Base-by-base conservation (phyloP, 108 stramenopile genomes). In the Cyclostephanos invisitatus region DNA sequence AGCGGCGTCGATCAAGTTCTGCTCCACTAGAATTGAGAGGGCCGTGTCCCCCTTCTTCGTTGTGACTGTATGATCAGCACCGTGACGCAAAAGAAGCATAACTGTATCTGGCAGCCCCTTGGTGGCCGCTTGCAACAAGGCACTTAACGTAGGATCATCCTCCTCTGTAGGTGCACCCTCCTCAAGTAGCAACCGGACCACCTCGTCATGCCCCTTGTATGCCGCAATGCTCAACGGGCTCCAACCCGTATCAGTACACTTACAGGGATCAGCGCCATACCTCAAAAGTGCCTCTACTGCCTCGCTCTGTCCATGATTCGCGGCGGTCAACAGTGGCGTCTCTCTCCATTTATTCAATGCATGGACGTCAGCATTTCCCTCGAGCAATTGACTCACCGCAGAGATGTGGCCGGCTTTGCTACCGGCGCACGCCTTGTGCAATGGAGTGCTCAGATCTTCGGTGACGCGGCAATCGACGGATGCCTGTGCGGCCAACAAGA, bases 41-140 rank as follows among this genome's bases (percentile, higher is more conserved):
- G 94, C 94, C 4, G 94, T 95, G 55, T 95, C 94, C n/a, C 94
- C 94, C 61, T 95, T 95, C 74, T 95, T 95, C 27, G 94, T 95
- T 18, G 94, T 92, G 32, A 95, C 94, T 24, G 89, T 95, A 64
- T 95, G 94, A 68, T 95, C 91, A 24, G 94, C 94, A 15, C 91
- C 94, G 71, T 92, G 89, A 28, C 77, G 78, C 25, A 95, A 74
- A 24, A 95, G 80, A 21, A 95, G 81, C 62, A 89, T 84, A 3
- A 92, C 91, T 7, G 94, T 95, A 63, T 91, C 91, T 0, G 94
- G 91, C 15, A 95, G 76, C 11, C 94, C 94, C 64, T 95, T 95
- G 12, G 94, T 95, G 25, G 94, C 94, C 7, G 94, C 94, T 70
- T 95, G 94, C 38, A 95, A 68, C 65, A 95, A 78, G 12, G 94